phyloP scores from a whole-genome alignment of 1,284 basidiomycete genomes.

The Pascua guehoae region DNA sequence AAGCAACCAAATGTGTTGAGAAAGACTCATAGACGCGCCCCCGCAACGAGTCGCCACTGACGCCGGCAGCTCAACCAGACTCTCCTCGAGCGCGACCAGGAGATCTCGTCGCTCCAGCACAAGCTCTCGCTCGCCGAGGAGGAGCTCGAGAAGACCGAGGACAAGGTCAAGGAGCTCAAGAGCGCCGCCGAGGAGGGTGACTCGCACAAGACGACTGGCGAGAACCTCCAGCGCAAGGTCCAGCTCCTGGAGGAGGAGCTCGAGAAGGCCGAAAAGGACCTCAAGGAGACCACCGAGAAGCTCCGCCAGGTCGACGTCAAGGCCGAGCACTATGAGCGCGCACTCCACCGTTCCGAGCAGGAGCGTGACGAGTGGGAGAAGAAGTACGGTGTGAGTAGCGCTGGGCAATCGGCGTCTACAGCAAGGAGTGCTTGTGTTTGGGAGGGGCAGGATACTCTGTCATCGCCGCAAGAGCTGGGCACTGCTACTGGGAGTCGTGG shows the following conservation, averaged over 20 bases:
- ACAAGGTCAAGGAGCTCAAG: conserved; percentile 70
- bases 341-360: conserved; percentile 79
- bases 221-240: conserved; percentile 78
- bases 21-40: too few relatives aligned
- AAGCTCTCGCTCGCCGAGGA: conserved; percentile 66
- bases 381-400: conserved; percentile 74
- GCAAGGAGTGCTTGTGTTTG: too few relatives aligned
- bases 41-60: neutral
- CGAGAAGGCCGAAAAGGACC: conserved; percentile 91
- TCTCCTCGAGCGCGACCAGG: conserved; percentile 81
- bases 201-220: conserved; percentile 67
- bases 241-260: conserved; percentile 92
- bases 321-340: conserved; percentile 96
- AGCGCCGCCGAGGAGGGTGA: conserved; percentile 67
- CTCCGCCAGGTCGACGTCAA: conserved; percentile 97
- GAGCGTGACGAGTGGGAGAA: conserved; percentile 92
- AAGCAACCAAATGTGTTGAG: too few relatives aligned
- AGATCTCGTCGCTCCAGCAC: conserved; percentile 77
- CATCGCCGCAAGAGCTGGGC: too few relatives aligned
- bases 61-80: conserved; percentile 62
- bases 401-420: neutral
- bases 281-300: conserved; percentile 97
- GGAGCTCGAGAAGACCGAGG: conserved; percentile 74
- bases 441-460: too few relatives aligned
- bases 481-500: too few relatives aligned